Evolutionary conservation across 352 stramenopile species (phyloP).

Genomic region (Globisporangium iwayamae): DNA sequence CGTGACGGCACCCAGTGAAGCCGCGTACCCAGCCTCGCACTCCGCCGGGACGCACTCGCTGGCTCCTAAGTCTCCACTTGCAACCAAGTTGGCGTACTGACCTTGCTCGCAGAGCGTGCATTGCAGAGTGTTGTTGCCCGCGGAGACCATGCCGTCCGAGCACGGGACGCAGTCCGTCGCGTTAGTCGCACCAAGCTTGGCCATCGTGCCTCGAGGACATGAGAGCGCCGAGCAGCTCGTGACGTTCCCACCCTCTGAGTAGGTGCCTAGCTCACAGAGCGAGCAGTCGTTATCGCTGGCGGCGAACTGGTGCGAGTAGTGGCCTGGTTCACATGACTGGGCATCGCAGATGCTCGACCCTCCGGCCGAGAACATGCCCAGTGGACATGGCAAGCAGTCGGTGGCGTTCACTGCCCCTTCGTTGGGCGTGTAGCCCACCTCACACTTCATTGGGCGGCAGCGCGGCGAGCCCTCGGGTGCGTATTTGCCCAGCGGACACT

Average conservation of each 20-base stretch:
- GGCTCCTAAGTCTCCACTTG: slow-evolving; percentile 23
- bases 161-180: slow-evolving; percentile 29
- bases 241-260: slow-evolving; percentile 27
- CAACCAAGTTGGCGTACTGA: slow-evolving; percentile 19
- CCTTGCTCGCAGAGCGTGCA: slow-evolving; percentile 25
- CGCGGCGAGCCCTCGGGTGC: slow-evolving; percentile 18
- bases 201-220: slow-evolving; percentile 29
- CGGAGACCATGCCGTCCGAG: slow-evolving; percentile 26
- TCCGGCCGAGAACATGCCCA: slow-evolving; percentile 32
- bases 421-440: slow-evolving; percentile 24
- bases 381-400: slow-evolving; percentile 32
- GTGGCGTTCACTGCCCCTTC: slow-evolving; percentile 28
- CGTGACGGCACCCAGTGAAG: slow-evolving; percentile 14
- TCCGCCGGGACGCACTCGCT: slow-evolving; percentile 21
- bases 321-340: slow-evolving; percentile 26
- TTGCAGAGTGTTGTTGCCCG: slow-evolving; percentile 19
- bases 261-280: slow-evolving; percentile 32
- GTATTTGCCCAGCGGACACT: slow-evolving; percentile 30
- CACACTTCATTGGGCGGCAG: slow-evolving; percentile 30
- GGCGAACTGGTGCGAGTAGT: slow-evolving; percentile 24
- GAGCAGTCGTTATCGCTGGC: slow-evolving; percentile 27
- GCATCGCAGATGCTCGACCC: slow-evolving; percentile 20
- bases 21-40: slow-evolving; percentile 23
- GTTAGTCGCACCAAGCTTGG: slow-evolving; percentile 26
- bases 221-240: slow-evolving; percentile 20